phyloP scores from a whole-genome alignment of 805 yeast species.

The Candida arabinofermentans region DNA sequence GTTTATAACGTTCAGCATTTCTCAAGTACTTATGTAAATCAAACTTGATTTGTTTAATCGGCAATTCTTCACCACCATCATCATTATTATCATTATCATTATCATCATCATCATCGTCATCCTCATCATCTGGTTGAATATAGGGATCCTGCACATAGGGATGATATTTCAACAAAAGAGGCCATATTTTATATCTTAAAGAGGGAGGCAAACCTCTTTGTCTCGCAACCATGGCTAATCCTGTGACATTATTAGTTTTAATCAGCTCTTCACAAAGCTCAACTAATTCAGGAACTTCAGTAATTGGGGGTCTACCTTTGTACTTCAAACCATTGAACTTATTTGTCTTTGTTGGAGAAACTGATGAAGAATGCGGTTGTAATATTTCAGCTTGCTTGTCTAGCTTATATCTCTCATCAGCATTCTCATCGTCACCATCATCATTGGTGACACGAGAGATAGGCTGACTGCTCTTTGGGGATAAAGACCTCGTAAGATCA shows the following conservation, averaged over 20 bases:
- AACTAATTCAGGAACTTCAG: conserved; percentile 46
- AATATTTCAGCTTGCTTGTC: background rate
- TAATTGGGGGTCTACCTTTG: conserved; percentile 39
- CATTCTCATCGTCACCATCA: no score
- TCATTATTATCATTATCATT: conserved; percentile 20
- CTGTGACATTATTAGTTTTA: conserved; percentile 59
- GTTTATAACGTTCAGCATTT: conserved; percentile 35
- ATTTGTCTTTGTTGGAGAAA: conserved; percentile 11
- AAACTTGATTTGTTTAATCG: conserved; percentile 39
- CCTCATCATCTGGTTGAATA: conserved; percentile 54
- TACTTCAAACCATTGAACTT: conserved; percentile 23
- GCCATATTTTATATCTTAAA: conserved; percentile 79
- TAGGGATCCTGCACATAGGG: conserved; percentile 81
- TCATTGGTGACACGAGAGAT: no score
- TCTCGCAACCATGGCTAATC: conserved; percentile 75
- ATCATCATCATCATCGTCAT: conserved; percentile 30
- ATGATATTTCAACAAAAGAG: conserved; percentile 71
- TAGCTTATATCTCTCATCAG: background rate
- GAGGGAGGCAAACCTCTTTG: conserved; percentile 84
- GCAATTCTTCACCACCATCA: conserved; percentile 21
- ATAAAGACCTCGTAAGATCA: no score
- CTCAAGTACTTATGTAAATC: conserved; percentile 62
- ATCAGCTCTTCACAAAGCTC: conserved; percentile 54
- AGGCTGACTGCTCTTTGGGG: no score
- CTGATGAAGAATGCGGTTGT: conserved; percentile 1